Evolutionary conservation across 371 early-diverging fungal genomes (phyloP).

Genomic region (Apophysomyces elegans): DNA sequence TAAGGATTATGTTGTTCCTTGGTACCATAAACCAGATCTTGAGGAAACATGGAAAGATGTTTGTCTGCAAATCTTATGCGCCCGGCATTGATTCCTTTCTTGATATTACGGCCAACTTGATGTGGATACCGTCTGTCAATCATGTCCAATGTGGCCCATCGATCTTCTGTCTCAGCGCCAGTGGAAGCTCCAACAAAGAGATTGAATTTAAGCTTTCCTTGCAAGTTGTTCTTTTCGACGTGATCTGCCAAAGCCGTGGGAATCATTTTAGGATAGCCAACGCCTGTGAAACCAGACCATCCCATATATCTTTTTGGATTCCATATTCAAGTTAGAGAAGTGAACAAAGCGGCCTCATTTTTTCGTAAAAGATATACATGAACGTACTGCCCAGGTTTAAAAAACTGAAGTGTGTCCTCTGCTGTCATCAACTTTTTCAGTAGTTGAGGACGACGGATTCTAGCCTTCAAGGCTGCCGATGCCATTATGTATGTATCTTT

Average conservation of each 20-base stretch:
- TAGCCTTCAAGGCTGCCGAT: constrained; percentile 20
- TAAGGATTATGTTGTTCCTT: neutral
- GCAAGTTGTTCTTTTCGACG: constrained; percentile 31
- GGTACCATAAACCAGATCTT: constrained; percentile 27
- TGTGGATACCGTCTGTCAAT: constrained; percentile 35
- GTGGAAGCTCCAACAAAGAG: constrained; percentile 33
- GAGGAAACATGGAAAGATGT: constrained; percentile 38
- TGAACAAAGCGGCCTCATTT: neutral
- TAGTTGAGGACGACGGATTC: constrained; percentile 28
- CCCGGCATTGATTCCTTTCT: constrained; percentile 31
- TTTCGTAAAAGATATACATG: neutral
- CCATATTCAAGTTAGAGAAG: neutral
- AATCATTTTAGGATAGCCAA: constrained; percentile 35
- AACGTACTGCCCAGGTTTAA: constrained; percentile 30
- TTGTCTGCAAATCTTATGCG: constrained; percentile 34
- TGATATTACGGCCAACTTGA: constrained; percentile 29
- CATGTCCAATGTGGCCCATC: constrained; percentile 28
- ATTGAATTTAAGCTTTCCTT: constrained; percentile 32
- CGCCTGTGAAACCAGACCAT: constrained; percentile 39
- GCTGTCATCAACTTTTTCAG: constrained; percentile 27
- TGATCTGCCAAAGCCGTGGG: constrained; percentile 30
- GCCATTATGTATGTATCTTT: constrained; percentile 14
- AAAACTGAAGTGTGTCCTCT: constrained; percentile 26
- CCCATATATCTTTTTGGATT: constrained; percentile 15
- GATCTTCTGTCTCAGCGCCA: constrained; percentile 28